Evolutionary conservation across 331 rosid species (phyloP), one percentile per base, ranked within the genome.

Genomic region (Malus hybrid): DNA sequence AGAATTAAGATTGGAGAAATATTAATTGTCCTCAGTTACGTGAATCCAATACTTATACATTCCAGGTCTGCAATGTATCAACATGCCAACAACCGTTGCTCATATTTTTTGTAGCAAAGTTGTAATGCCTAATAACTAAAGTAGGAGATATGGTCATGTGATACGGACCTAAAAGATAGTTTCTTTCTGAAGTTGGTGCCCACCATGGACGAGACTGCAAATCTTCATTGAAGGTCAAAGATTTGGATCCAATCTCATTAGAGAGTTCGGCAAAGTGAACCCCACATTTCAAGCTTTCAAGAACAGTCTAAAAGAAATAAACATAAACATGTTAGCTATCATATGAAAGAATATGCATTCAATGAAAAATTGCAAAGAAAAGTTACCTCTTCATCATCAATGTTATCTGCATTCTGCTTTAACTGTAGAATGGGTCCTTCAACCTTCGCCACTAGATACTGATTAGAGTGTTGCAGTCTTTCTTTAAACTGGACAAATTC

Each of bases 401-500:
- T 65, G 74, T 83, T 88, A 83, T 92, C 84, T 34, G 97, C 87
- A 75, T 85, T 88, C 81, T 90, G 93, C 85, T 95, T 95, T 63
- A 95, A 83, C 86, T 81, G 90, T 61, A 95, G 84, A 84, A 95
- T 84, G 59, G 97, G 83, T 6, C 82, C 79, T 83, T 95, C 99
- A 77, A 95, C 90, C 83, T 85, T 88, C 14, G 97, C 93, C 82
- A 83, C 77, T 62, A 92, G 71, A 85, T 95, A 90, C 75, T 92
- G 99, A 83, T 86, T 82, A 57, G 99, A 95, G 72, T 65, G 91
- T 78, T 90, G 98, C 83, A 95, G 74, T 66, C 85, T 83, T 79
- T 92, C 97, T 83, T 92, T 90, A 69, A 95, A 95, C 89, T 90
- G 98, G 80, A 95, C 97, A 82, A 95, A 95, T 78, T 95, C 99